These are phyloP conservation scores for Colletotrichum musae DNA, from an alignment of 2,329 filamentous ascomycete species.

Conservation along the genomic window DNA sequence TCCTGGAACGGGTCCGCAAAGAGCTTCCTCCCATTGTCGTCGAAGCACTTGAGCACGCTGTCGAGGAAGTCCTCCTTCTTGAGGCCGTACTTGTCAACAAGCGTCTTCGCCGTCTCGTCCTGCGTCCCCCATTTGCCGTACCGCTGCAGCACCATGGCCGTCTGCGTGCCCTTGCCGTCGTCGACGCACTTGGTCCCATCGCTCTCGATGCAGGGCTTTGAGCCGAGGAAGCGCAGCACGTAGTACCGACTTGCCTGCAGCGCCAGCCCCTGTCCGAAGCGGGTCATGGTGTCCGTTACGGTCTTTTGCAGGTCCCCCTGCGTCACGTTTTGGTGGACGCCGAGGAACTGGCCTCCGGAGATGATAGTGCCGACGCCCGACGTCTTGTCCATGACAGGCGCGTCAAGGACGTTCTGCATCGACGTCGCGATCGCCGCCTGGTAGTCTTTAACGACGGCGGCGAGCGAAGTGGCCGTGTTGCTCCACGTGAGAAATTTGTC, in stretches of 20 bases:
- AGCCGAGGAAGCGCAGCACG: not conserved
- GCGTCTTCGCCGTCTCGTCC: not conserved
- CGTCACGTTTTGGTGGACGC: not conserved
- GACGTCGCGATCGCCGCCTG: not conserved
- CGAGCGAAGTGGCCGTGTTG: not conserved
- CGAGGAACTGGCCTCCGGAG: not conserved
- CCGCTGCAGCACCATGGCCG: not conserved
- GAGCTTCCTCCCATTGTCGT: not conserved
- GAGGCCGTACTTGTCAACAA: not conserved
- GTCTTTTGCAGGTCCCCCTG: not conserved
- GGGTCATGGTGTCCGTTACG: not conserved
- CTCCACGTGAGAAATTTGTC: slow-evolving; percentile 12
- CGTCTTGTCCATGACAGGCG: not conserved
- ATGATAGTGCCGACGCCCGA: not conserved
- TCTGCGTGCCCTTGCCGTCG: not conserved
- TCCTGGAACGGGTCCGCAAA: not conserved
- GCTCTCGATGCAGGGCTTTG: slow-evolving; percentile 1
- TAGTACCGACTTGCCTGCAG: not conserved
- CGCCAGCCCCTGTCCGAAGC: not conserved
- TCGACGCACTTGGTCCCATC: not conserved
- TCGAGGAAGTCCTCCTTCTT: not conserved
- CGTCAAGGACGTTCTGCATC: not conserved
- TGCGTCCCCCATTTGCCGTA: not conserved
- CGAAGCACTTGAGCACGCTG: slow-evolving; percentile 8
- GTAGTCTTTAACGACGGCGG: not conserved